These are phyloP conservation scores for Petunia secreta DNA, from an alignment of 257 asterid species.

Conservation along the genomic window DNA sequence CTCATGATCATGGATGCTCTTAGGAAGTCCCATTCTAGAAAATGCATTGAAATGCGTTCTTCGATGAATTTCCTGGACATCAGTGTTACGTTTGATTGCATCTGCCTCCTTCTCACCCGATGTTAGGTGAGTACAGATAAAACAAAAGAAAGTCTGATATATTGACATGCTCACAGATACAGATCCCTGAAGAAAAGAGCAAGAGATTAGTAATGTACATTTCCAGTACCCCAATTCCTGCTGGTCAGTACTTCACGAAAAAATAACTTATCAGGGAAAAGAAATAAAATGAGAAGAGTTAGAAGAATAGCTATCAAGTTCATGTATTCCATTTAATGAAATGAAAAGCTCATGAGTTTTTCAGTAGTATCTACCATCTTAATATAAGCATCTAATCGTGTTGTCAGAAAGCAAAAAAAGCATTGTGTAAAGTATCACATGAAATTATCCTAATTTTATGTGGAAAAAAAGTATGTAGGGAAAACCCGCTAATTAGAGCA, in stretches of 20 bases:
- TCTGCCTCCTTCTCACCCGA: slow-evolving; percentile 88
- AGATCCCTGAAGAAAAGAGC: slow-evolving; percentile 70
- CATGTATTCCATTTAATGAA: neutral
- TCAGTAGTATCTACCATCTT: neutral
- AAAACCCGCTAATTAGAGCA: neutral
- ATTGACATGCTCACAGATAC: slow-evolving; percentile 93
- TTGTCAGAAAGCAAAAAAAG: neutral
- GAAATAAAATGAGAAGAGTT: neutral
- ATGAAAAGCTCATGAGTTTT: neutral
- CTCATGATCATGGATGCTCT: slow-evolving; percentile 87
- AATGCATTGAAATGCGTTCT: slow-evolving; percentile 74
- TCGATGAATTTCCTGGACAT: slow-evolving; percentile 79
- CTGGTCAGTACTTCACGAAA: neutral
- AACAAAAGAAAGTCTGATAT: slow-evolving; percentile 91
- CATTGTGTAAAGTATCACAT: neutral
- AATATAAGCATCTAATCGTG: neutral
- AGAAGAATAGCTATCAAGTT: neutral
- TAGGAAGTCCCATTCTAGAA: slow-evolving; percentile 69
- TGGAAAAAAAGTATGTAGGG: neutral
- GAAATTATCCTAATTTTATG: neutral
- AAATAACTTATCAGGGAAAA: neutral
- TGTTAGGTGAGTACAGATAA: slow-evolving; percentile 80
- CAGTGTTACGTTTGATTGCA: slow-evolving; percentile 77
- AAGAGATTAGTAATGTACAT: slow-evolving; percentile 8
- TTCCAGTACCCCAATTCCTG: neutral